phyloP scores from a whole-genome alignment of 768 basidiomycete genomes.

The Kwoniella sp. region DNA sequence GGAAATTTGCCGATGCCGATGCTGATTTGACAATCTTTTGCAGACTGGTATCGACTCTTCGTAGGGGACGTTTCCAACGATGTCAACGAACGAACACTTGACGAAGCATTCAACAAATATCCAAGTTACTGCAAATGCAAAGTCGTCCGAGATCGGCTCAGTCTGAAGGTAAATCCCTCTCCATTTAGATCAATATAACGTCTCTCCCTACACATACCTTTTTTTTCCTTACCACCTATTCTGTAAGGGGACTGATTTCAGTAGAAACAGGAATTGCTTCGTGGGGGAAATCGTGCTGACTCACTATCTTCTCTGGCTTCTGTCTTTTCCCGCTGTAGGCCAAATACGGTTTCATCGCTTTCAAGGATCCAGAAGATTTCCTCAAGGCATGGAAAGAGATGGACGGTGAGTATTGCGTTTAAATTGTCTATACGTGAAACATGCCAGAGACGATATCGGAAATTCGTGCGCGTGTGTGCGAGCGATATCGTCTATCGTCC shows the following conservation, averaged over 20 bases:
- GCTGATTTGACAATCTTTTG: background rate
- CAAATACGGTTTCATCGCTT: slow-evolving; percentile 95
- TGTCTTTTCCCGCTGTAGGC: slow-evolving; percentile 70
- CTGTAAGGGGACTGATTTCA: too few relatives aligned
- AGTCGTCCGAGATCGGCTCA: slow-evolving; percentile 90
- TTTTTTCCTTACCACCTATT: too few relatives aligned
- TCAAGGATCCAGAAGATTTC: slow-evolving; percentile 98
- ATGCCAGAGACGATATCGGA: too few relatives aligned
- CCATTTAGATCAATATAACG: too few relatives aligned
- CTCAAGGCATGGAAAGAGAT: slow-evolving; percentile 99
- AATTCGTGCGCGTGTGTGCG: too few relatives aligned
- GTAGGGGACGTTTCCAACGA: slow-evolving; percentile 98
- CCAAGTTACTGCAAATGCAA: slow-evolving; percentile 90
- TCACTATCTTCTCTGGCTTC: background rate
- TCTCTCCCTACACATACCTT: too few relatives aligned
- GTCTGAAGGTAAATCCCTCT: slow-evolving; percentile 88
- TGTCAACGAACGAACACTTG: slow-evolving; percentile 90
- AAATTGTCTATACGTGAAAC: too few relatives aligned
- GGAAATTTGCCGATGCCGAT: too few relatives aligned
- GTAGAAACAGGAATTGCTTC: too few relatives aligned
- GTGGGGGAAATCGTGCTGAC: too few relatives aligned
- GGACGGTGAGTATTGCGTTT: slow-evolving; percentile 71
- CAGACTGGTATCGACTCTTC: slow-evolving; percentile 96
- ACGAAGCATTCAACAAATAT: slow-evolving; percentile 92
- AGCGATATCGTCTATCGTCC: too few relatives aligned